These are phyloP conservation scores for Tubosaeta sp. DNA, from an alignment of 768 basidiomycete genomes.

Conservation along the genomic window DNA sequence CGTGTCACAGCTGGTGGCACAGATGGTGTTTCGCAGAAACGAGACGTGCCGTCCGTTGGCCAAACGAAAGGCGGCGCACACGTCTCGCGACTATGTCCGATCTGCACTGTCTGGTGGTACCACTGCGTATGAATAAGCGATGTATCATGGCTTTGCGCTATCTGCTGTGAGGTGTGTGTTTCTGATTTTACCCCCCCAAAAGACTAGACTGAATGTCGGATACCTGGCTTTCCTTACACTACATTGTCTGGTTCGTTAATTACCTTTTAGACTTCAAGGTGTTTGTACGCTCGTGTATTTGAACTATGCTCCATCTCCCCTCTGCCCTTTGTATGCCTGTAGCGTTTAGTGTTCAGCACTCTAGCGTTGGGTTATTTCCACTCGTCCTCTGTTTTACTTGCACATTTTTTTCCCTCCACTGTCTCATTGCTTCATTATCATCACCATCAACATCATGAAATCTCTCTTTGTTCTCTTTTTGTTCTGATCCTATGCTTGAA, in stretches of 20 bases:
- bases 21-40: constrained; percentile 43
- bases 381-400: constrained; percentile 6
- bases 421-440: constrained; percentile 16
- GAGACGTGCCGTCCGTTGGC: constrained; percentile 37
- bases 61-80: constrained; percentile 28
- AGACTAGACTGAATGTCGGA: constrained; percentile 20
- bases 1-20: constrained; percentile 42
- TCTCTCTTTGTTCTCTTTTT: neutral
- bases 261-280: constrained; percentile 11
- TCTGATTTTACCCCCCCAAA: constrained; percentile 5
- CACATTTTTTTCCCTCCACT: neutral
- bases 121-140: constrained; percentile 11
- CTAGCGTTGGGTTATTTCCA: constrained; percentile 1
- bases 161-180: constrained; percentile 26
- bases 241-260: constrained; percentile 9
- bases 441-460: neutral
- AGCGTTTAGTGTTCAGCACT: constrained; percentile 19
- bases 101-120: constrained; percentile 30
- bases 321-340: constrained; percentile 26
- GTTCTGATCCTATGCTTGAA: constrained; percentile 12
- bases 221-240: constrained; percentile 8
- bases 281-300: constrained; percentile 28
- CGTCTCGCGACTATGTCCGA: constrained; percentile 17
- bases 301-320: constrained; percentile 19
- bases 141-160: constrained; percentile 2